Evolutionary conservation across 148 eudicot genomes (phyloP).

Genomic region (Vaccinium corymbosum): DNA sequence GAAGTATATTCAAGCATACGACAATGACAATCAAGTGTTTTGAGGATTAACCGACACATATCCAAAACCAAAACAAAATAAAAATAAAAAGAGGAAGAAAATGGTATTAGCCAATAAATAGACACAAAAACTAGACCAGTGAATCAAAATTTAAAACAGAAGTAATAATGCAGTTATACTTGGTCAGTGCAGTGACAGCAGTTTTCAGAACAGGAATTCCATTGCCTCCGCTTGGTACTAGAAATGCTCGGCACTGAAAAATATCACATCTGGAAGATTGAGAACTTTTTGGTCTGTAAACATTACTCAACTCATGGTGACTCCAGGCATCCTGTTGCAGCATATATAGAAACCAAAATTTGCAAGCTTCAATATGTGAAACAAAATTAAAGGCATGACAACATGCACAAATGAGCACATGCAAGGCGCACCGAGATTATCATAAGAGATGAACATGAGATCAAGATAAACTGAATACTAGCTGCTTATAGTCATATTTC

Average conservation of each 20-base stretch:
- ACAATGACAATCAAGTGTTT: neutral
- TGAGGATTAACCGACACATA: neutral
- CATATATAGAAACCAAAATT: constrained; percentile 22
- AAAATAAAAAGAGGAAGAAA: neutral
- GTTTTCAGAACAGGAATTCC: constrained; percentile 38
- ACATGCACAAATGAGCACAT: neutral
- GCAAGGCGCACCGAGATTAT: neutral
- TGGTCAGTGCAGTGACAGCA: constrained; percentile 40
- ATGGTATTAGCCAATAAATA: neutral
- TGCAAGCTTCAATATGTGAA: neutral
- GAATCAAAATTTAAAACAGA: neutral
- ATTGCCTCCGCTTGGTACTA: constrained; percentile 46
- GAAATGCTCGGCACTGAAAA: constrained; percentile 45
- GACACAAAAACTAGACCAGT: neutral
- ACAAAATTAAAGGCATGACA: neutral
- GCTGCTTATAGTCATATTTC: neutral
- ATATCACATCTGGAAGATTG: constrained; percentile 31
- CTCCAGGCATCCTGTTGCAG: constrained; percentile 58
- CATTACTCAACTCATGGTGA: constrained; percentile 28
- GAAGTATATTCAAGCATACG: neutral
- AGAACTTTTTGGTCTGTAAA: constrained; percentile 18
- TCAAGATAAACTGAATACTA: neutral
- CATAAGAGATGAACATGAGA: neutral
- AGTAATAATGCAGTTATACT: constrained; percentile 28
- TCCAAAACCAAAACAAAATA: neutral